These are phyloP conservation scores for Fusarium pseudocircinatum DNA, from an alignment of 2,329 filamentous ascomycete genomes.

Conservation along the genomic window DNA sequence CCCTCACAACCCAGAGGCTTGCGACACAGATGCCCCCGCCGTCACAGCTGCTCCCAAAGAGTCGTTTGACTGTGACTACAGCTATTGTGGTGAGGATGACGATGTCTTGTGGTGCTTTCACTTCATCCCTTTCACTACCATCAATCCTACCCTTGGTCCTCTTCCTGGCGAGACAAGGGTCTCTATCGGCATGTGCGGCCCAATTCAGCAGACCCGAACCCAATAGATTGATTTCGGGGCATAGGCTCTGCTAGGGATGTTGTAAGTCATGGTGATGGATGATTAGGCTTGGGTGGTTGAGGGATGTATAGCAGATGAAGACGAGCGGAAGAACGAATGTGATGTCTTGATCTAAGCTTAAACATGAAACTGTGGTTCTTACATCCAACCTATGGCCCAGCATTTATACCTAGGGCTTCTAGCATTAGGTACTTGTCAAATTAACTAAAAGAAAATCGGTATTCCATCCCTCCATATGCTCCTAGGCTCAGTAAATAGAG, in stretches of 20 bases:
- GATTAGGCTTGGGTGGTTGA: neutral
- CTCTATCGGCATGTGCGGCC: slow-evolving; percentile 45
- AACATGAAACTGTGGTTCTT: slow-evolving; percentile 3
- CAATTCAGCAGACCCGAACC: slow-evolving; percentile 1
- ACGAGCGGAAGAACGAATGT: slow-evolving; percentile 8
- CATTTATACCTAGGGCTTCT: slow-evolving; percentile 2
- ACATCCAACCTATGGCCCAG: slow-evolving; percentile 4
- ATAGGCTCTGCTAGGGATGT: neutral
- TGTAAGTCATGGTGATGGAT: neutral
- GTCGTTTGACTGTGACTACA: slow-evolving; percentile 46
- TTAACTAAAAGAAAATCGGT: neutral
- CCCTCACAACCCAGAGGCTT: neutral
- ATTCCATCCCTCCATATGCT: slow-evolving; percentile 10
- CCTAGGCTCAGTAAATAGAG: slow-evolving; percentile 12
- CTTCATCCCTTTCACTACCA: slow-evolving; percentile 52
- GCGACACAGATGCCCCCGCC: neutral
- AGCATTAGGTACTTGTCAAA: slow-evolving; percentile 1
- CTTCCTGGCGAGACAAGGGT: slow-evolving; percentile 51
- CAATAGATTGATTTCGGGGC: neutral
- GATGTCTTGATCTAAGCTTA: slow-evolving; percentile 19
- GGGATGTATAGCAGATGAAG: neutral
- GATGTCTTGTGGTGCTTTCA: slow-evolving; percentile 51
- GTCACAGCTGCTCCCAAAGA: slow-evolving; percentile 18
- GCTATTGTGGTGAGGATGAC: slow-evolving; percentile 50
- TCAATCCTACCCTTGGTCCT: slow-evolving; percentile 46